A percentile compares a stretch with the other conserved stretches of the same genome.
phyloP scores from a whole-genome alignment of 1,284 basidiomycete species.

The Tylopilus sp. region DNA sequence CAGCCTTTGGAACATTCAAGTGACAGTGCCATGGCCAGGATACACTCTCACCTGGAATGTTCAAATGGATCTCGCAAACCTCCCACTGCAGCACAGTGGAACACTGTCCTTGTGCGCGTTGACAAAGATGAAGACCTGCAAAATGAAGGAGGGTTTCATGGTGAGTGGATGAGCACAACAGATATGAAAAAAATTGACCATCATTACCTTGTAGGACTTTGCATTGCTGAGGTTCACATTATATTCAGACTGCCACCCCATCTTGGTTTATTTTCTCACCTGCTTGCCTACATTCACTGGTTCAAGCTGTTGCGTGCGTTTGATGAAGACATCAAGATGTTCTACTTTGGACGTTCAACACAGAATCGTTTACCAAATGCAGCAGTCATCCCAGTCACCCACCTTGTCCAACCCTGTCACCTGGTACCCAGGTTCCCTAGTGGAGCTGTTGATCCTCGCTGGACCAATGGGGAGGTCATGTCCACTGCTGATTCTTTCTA shows the following conservation, averaged over 20 bases:
- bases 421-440: too few species aligned
- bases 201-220: background rate
- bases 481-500: too few species aligned
- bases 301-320: too few species aligned
- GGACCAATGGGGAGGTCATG: too few species aligned
- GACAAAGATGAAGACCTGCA: background rate
- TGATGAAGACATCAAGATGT: too few species aligned
- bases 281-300: background rate
- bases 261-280: background rate
- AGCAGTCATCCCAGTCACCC: too few species aligned
- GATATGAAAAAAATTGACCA: background rate
- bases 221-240: background rate
- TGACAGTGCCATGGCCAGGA: background rate
- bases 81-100: background rate
- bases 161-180: background rate
- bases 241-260: background rate
- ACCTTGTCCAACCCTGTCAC: too few species aligned
- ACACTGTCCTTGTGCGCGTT: background rate
- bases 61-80: background rate
- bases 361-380: too few species aligned
- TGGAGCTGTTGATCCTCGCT: too few species aligned
- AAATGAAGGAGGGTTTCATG: background rate
- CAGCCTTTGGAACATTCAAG: background rate
- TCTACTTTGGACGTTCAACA: too few species aligned
- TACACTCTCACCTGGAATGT: background rate